These are phyloP conservation scores for Rhodotorula sphaerocarpa DNA, from an alignment of 768 basidiomycete genomes.

Conservation along the genomic window DNA sequence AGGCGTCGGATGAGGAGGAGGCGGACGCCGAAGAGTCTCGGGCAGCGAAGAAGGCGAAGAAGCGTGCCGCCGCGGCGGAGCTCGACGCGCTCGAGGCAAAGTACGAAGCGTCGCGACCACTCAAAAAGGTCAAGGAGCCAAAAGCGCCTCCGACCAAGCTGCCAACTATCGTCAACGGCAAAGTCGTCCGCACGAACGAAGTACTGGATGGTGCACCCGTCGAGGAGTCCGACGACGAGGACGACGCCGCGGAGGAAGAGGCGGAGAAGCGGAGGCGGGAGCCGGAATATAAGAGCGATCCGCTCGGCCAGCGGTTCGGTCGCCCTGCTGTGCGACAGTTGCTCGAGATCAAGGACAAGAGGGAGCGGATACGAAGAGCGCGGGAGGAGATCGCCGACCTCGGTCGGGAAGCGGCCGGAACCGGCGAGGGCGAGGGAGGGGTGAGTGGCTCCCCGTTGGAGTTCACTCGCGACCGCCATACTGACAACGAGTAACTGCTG, in stretches of 20 bases:
- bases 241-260: conserved; percentile 16
- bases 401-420: conserved; percentile 82
- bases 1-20: conserved; percentile 27
- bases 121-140: conserved; percentile 45
- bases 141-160: conserved; percentile 34
- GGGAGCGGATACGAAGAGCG: conserved; percentile 61
- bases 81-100: conserved; percentile 48
- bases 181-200: conserved; percentile 21
- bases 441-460: conserved; percentile 48
- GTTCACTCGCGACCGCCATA: too few species aligned
- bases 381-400: conserved; percentile 90
- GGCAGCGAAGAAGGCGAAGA: conserved; percentile 1
- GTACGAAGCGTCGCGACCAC: conserved; percentile 41
- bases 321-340: conserved; percentile 67
- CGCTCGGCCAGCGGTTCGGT: conserved; percentile 70
- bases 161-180: conserved; percentile 48
- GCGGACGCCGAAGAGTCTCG: conserved; percentile 20
- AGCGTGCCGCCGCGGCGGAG: conserved; percentile 52
- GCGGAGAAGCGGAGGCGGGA: conserved; percentile 6
- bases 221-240: conserved; percentile 18
- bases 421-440: conserved; percentile 88
- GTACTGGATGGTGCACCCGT: conserved; percentile 3
- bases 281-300: conserved; percentile 33
- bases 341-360: conserved; percentile 58
- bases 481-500: background rate